Conservation (phyloP, 495 filamentous ascomycete species). For the Penicillium crystallinum region DNA sequence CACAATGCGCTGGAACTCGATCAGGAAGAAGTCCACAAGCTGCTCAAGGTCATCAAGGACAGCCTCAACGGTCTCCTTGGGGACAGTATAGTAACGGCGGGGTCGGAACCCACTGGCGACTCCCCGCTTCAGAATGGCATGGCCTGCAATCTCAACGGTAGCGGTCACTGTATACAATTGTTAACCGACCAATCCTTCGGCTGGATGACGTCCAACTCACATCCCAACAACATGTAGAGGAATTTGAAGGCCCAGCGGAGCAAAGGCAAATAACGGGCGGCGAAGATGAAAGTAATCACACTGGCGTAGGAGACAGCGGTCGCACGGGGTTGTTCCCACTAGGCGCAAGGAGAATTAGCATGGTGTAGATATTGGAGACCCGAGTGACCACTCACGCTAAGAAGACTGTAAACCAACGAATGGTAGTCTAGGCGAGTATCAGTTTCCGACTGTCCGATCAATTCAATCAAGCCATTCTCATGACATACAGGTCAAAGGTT, state of each 20-base stretch:
- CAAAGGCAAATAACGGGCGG: constrained; percentile 82
- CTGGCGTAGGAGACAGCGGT: constrained; percentile 78
- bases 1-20: constrained; percentile 90
- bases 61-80: constrained; percentile 74
- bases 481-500: constrained; percentile 72
- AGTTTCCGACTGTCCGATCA: constrained; percentile 8
- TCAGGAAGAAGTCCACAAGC: constrained; percentile 93
- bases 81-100: constrained; percentile 85
- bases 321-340: constrained; percentile 72
- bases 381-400: constrained; percentile 53
- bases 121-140: constrained; percentile 67
- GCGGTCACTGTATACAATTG: constrained; percentile 54
- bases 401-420: constrained; percentile 85
- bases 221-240: constrained; percentile 62
- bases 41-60: constrained; percentile 82
- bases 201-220: constrained; percentile 39
- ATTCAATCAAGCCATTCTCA: background rate
- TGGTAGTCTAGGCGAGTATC: constrained; percentile 63
- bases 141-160: constrained; percentile 70
- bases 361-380: background rate
- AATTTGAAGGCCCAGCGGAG: constrained; percentile 85
- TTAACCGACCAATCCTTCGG: constrained; percentile 10
- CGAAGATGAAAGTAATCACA: constrained; percentile 75
- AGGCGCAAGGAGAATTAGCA: constrained; percentile 24
- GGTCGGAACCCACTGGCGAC: constrained; percentile 84